These are phyloP conservation scores for Abortiporus biennis DNA, from an alignment of 1,284 basidiomycete genomes.

Conservation along the genomic window DNA sequence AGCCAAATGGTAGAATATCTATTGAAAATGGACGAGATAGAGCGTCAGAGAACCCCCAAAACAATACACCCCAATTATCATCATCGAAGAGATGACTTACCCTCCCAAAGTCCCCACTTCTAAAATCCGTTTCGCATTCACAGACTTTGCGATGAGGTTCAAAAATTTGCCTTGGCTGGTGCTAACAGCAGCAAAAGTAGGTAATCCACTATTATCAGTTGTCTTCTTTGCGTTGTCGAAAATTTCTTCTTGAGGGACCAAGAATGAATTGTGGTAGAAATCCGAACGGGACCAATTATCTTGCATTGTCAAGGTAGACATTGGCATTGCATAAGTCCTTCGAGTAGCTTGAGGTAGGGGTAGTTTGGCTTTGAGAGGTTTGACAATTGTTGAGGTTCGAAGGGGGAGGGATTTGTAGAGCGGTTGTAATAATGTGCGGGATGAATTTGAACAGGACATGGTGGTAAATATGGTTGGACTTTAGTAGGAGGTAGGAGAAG, in stretches of 20 bases:
- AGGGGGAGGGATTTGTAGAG: too few relatives aligned
- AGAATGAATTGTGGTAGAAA: constrained; percentile 50
- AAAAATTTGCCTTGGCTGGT: constrained; percentile 53
- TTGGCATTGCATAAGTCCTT: too few relatives aligned
- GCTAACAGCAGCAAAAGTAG: constrained; percentile 49
- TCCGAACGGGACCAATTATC: constrained; percentile 46
- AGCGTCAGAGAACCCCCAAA: constrained; percentile 5
- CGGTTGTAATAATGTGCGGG: too few relatives aligned
- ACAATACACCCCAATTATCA: background rate
- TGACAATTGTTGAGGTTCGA: too few relatives aligned
- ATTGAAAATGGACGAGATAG: background rate
- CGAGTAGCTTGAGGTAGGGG: too few relatives aligned
- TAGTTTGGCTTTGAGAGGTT: too few relatives aligned
- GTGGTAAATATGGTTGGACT: too few relatives aligned
- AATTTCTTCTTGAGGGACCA: constrained; percentile 37
- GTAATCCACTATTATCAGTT: constrained; percentile 37
- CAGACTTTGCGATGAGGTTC: constrained; percentile 39
- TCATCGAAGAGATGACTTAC: constrained; percentile 25
- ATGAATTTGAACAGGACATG: too few relatives aligned
- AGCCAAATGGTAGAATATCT: constrained; percentile 61
- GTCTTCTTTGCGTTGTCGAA: constrained; percentile 39
- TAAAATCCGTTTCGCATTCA: constrained; percentile 45
- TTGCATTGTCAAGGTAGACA: too few relatives aligned
- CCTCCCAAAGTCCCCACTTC: constrained; percentile 62
- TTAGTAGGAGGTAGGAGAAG: too few relatives aligned